phyloP scores from a whole-genome alignment of 306 rosid species.

The Pyrus communis region DNA sequence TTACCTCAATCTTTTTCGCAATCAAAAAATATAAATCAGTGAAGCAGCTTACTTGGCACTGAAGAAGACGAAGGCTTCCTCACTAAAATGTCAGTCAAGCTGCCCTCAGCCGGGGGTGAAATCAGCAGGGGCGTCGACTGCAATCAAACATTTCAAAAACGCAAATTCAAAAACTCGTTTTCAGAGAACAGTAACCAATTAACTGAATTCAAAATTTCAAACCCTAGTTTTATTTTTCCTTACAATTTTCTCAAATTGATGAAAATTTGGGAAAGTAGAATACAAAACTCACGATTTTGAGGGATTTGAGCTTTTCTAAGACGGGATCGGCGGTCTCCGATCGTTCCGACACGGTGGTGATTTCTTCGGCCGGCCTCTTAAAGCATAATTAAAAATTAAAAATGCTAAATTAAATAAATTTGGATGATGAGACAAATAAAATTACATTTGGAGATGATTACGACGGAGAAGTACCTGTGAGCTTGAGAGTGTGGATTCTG shows the following conservation, averaged over 20 bases:
- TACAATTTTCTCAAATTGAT: neutral
- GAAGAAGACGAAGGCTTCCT: constrained; percentile 70
- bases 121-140: constrained; percentile 81
- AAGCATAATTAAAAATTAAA: neutral
- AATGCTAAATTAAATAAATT: neutral
- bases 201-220: neutral
- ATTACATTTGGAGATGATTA: neutral
- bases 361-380: constrained; percentile 55
- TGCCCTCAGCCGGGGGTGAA: constrained; percentile 64
- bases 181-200: neutral
- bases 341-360: constrained; percentile 73
- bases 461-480: constrained; percentile 24
- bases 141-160: constrained; percentile 9
- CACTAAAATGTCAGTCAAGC: constrained; percentile 83
- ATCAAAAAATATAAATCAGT: neutral
- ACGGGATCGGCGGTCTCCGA: constrained; percentile 61
- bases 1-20: neutral
- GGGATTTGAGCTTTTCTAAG: constrained; percentile 60
- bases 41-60: constrained; percentile 36
- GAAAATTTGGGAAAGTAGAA: neutral
- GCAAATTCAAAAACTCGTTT: constrained; percentile 1
- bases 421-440: neutral
- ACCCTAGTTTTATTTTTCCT: neutral
- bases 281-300: constrained; percentile 48
- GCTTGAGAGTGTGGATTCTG: constrained; percentile 67